These are phyloP conservation scores for Curvularia verruculosa DNA, from an alignment of 2,329 filamentous ascomycete genomes.

Conservation along the genomic window DNA sequence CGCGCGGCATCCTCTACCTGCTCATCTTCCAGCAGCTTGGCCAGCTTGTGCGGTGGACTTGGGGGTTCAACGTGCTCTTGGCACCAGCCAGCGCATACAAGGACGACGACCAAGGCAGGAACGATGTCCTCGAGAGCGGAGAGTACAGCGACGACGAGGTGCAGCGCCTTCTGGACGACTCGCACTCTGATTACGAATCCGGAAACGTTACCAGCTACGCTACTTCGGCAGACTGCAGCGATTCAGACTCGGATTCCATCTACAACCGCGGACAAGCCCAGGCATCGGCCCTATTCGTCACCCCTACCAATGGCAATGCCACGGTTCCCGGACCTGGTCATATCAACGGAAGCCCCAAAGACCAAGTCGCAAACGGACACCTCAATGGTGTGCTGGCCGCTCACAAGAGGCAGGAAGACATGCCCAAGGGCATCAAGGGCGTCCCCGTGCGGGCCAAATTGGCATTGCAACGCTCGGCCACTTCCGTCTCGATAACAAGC, in stretches of 20 bases:
- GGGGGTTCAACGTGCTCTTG: slow-evolving; percentile 95
- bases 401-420: slow-evolving; percentile 28
- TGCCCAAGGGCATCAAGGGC: slow-evolving; percentile 43
- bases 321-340: slow-evolving; percentile 48
- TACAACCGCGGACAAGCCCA: slow-evolving; percentile 40
- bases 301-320: slow-evolving; percentile 58
- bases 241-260: slow-evolving; percentile 36
- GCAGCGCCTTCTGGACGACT: slow-evolving; percentile 48
- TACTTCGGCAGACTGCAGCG: slow-evolving; percentile 38
- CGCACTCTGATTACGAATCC: slow-evolving; percentile 56
- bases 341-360: slow-evolving; percentile 47
- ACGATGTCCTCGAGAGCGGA: slow-evolving; percentile 54
- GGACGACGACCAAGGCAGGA: slow-evolving; percentile 63
- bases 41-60: slow-evolving; percentile 94
- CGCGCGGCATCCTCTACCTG: slow-evolving; percentile 91
- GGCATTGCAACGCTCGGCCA: slow-evolving; percentile 26
- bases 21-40: slow-evolving; percentile 98
- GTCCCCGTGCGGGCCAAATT: slow-evolving; percentile 40
- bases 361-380: slow-evolving; percentile 43
- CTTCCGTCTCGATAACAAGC: slow-evolving; percentile 34
- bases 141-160: slow-evolving; percentile 60
- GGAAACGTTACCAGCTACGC: slow-evolving; percentile 53
- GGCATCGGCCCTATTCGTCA: slow-evolving; percentile 43
- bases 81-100: slow-evolving; percentile 78
- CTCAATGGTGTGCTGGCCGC: slow-evolving; percentile 41